phyloP scores from a whole-genome alignment of 2,329 filamentous ascomycete species.

The Phaeosphaeriaceae sp. region DNA sequence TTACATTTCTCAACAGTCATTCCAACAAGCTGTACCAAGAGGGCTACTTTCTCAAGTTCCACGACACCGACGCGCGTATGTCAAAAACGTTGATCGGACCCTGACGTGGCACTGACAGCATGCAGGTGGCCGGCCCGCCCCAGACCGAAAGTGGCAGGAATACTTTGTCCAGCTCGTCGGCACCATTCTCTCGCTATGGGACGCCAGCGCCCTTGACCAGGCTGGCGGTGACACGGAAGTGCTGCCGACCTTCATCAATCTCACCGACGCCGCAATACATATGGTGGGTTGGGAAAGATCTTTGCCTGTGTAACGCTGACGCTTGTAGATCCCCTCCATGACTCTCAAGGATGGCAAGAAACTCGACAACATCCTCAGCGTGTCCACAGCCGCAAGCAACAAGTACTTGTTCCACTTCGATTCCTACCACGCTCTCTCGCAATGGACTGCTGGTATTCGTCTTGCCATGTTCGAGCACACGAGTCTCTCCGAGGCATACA shows the following conservation, averaged over 20 bases:
- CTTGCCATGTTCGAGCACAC: conserved; percentile 94
- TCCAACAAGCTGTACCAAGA: conserved; percentile 97
- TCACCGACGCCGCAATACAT: conserved; percentile 96
- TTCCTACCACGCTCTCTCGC: conserved; percentile 87
- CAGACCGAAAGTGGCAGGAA: conserved; percentile 90
- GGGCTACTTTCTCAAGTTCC: conserved; percentile 95
- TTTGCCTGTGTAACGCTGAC: conserved; percentile 20
- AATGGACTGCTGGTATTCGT: conserved; percentile 95
- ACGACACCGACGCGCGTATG: conserved; percentile 91
- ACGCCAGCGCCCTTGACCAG: conserved; percentile 87
- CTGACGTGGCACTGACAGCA: conserved; percentile 29
- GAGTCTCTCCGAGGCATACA: conserved; percentile 94
- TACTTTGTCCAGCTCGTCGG: conserved; percentile 97
- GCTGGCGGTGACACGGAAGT: conserved; percentile 87
- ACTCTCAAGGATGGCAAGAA: conserved; percentile 86
- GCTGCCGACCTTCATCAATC: conserved; percentile 90
- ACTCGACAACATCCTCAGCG: conserved; percentile 91
- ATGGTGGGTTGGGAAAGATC: conserved; percentile 71
- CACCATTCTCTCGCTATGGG: conserved; percentile 94
- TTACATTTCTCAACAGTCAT: conserved; percentile 92
- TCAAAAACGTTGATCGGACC: conserved; percentile 28
- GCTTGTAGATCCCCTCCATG: conserved; percentile 68
- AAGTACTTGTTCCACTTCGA: conserved; percentile 96
- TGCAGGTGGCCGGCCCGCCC: conserved; percentile 83
- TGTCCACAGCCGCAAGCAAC: conserved; percentile 95